A percentile compares a stretch with the other conserved stretches of the same genome.
These are phyloP conservation scores for Kalanchoe fedtschenkoi DNA, from an alignment of 164 flowering plant species.

Conservation along the genomic window DNA sequence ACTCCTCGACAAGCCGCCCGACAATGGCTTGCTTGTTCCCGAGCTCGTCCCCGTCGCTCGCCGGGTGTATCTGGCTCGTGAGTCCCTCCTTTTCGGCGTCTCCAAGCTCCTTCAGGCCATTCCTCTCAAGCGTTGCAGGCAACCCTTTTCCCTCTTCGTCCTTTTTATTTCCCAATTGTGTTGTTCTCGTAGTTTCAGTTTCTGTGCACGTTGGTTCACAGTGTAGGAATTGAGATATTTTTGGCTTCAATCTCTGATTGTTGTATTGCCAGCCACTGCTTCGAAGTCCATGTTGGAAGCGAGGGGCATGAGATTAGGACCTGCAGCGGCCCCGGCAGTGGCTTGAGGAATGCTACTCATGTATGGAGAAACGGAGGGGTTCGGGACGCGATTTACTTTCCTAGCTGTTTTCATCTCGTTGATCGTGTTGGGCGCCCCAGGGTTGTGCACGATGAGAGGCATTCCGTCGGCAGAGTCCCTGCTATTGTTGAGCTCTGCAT, in stretches of 20 bases:
- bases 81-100: constrained; percentile 37
- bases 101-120: constrained; percentile 26
- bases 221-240: not conserved
- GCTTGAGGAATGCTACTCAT: constrained; percentile 49
- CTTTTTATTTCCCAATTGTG: not conserved
- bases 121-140: constrained; percentile 67
- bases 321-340: constrained; percentile 58
- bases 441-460: constrained; percentile 60
- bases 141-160: not conserved
- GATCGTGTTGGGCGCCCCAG: constrained; percentile 78
- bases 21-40: constrained; percentile 59
- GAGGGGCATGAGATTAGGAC: constrained; percentile 73
- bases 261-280: constrained; percentile 42
- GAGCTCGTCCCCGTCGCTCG: constrained; percentile 52
- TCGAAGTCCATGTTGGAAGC: constrained; percentile 72
- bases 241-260: not conserved
- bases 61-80: constrained; percentile 42
- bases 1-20: constrained; percentile 48
- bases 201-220: not conserved
- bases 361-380: constrained; percentile 68
- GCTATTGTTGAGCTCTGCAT: constrained; percentile 84
- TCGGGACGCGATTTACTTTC: constrained; percentile 50
- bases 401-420: constrained; percentile 60
- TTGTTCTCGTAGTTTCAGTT: not conserved
- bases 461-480: constrained; percentile 34